Conservation (phyloP, 257 asterid genomes). For the Solanum acaule region DNA sequence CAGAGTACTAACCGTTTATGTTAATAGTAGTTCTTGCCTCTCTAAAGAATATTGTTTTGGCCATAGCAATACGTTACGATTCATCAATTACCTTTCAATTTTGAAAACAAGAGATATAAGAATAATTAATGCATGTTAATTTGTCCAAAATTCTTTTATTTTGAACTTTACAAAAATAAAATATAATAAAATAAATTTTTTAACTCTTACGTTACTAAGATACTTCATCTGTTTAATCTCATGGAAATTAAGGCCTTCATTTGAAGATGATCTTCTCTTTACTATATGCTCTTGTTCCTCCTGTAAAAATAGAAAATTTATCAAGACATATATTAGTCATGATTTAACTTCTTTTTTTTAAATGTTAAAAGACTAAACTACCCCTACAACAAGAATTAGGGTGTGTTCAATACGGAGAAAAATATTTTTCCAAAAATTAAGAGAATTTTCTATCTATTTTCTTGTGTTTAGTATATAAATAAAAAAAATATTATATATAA, state of each 20-base stretch:
- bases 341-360: too few relatives aligned
- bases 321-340: not conserved
- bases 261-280: not conserved
- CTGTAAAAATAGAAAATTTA: not conserved
- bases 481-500: too few relatives aligned
- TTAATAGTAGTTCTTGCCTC: not conserved
- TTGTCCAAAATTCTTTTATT: not conserved
- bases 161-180: too few relatives aligned
- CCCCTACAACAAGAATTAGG: too few relatives aligned
- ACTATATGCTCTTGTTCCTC: conserved; percentile 4
- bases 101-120: too few relatives aligned
- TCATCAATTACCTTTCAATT: not conserved
- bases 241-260: not conserved
- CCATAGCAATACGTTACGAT: not conserved
- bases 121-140: not conserved
- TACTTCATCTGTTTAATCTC: conserved; percentile 9
- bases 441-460: too few relatives aligned
- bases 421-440: too few relatives aligned
- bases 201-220: not conserved
- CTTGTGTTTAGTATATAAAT: too few relatives aligned
- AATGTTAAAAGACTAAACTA: too few relatives aligned
- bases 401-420: too few relatives aligned
- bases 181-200: too few relatives aligned
- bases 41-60: not conserved
- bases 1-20: not conserved